A percentile compares a stretch with the other conserved stretches of the same genome.
Conservation (phyloP, 805 yeast genomes). For the Schwanniomyces vanrijiae region DNA sequence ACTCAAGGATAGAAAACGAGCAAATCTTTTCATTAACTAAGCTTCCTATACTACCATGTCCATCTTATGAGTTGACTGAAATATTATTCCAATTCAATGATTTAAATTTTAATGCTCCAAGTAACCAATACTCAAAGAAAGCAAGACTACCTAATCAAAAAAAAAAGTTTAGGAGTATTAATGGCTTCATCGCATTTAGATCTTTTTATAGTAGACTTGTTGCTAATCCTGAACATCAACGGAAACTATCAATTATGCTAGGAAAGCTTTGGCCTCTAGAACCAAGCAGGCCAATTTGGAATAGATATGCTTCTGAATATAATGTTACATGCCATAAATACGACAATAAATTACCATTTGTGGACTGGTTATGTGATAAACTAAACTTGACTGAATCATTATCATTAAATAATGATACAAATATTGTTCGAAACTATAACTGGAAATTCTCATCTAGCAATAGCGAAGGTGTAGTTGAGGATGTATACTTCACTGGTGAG, state of each 20-base stretch:
- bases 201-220: constrained; percentile 26
- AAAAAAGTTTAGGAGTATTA: constrained; percentile 11
- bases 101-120: neutral
- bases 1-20: neutral
- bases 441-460: constrained; percentile 8
- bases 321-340: constrained; percentile 8
- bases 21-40: constrained; percentile 8
- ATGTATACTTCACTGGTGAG: constrained; percentile 7
- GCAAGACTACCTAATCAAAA: neutral
- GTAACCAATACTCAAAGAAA: constrained; percentile 1
- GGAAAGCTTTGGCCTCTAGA: constrained; percentile 28
- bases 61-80: constrained; percentile 9
- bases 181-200: constrained; percentile 31
- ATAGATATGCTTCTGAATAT: constrained; percentile 29
- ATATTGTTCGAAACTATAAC: constrained; percentile 4
- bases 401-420: neutral
- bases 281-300: constrained; percentile 24
- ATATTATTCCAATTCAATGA: constrained; percentile 10
- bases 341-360: constrained; percentile 9
- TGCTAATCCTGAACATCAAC: constrained; percentile 17
- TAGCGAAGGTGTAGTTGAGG: constrained; percentile 7
- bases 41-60: constrained; percentile 13
- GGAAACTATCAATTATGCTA: constrained; percentile 20
- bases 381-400: constrained; percentile 5
- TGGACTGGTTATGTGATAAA: constrained; percentile 19